Evolutionary conservation across 73 alveolate species (phyloP).

Genomic region (Tetrahymena borealis): DNA sequence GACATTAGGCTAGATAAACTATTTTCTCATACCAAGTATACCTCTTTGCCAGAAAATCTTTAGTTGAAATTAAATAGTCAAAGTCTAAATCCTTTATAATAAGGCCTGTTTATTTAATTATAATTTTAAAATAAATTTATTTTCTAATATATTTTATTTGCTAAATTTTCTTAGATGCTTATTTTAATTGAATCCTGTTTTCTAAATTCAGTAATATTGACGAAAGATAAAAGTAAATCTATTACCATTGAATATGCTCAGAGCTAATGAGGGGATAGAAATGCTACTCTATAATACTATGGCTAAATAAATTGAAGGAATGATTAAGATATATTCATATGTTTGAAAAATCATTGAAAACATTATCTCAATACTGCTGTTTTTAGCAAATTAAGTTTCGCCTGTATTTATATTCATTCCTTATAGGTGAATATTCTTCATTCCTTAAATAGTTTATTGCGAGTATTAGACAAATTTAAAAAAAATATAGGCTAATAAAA

Average conservation of each 20-base stretch:
- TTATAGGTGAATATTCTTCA: background rate
- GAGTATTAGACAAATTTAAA: background rate
- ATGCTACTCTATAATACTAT: background rate
- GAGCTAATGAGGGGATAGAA: background rate
- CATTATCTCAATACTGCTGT: background rate
- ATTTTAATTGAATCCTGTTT: too few species aligned
- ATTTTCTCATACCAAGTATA: background rate
- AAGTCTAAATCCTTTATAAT: background rate
- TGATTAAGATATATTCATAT: background rate
- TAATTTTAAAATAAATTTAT: too few species aligned
- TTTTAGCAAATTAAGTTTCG: background rate
- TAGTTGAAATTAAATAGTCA: background rate
- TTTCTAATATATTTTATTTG: too few species aligned
- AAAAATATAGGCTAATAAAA: background rate
- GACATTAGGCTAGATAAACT: background rate
- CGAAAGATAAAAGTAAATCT: background rate
- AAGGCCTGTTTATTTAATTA: background rate
- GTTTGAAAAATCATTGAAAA: background rate
- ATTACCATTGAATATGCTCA: background rate
- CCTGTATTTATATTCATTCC: background rate
- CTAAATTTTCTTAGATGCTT: too few species aligned
- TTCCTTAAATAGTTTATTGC: background rate
- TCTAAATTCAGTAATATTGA: too few species aligned
- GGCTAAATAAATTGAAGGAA: background rate
- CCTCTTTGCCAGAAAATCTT: background rate